A percentile compares a stretch with the other conserved stretches of the same genome.
These are phyloP conservation scores for Glebionis coronaria DNA, from an alignment of 129 eudicot genomes.

Conservation along the genomic window DNA sequence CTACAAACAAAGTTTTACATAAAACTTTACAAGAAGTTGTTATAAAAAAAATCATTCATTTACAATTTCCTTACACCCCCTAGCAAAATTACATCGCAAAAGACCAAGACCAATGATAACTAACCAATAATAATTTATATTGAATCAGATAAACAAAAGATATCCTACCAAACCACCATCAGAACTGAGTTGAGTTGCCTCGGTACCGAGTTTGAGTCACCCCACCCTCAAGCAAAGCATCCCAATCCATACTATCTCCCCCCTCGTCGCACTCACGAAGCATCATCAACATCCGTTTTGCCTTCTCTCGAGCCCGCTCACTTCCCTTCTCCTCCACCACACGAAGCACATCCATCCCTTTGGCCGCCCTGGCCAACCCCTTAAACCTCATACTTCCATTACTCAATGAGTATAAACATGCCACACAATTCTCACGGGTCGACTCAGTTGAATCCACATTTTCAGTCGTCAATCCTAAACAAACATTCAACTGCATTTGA, in stretches of 20 bases:
- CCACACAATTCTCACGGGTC: conserved; percentile 78
- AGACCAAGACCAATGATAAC: conserved; percentile 1
- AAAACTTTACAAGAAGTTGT: conserved; percentile 2
- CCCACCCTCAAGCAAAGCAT: conserved; percentile 64
- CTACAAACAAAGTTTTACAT: conserved; percentile 20
- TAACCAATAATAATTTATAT: conserved; percentile 14
- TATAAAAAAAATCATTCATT: conserved; percentile 18
- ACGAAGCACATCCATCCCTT: conserved; percentile 68
- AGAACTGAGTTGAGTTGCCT: conserved; percentile 69
- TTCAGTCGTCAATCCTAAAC: conserved; percentile 48
- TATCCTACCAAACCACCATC: conserved; percentile 17
- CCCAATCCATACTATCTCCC: conserved; percentile 61
- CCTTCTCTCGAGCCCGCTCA: conserved; percentile 79
- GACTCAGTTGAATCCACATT: conserved; percentile 48
- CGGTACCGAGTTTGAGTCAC: conserved; percentile 57
- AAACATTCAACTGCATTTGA: conserved; percentile 66
- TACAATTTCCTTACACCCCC: conserved; percentile 25
- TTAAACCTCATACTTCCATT: conserved; percentile 86
- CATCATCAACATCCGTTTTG: conserved; percentile 57
- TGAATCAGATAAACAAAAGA: conserved; percentile 12
- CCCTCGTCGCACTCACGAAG: conserved; percentile 53
- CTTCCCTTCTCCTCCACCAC: conserved; percentile 73
- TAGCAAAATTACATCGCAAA: conserved; percentile 21
- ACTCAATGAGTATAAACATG: conserved; percentile 78
- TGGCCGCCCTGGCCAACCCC: conserved; percentile 67